A percentile compares a stretch with the other conserved stretches of the same genome.
Conservation (phyloP, 768 basidiomycete genomes). For the Coprinopsis sp. region DNA sequence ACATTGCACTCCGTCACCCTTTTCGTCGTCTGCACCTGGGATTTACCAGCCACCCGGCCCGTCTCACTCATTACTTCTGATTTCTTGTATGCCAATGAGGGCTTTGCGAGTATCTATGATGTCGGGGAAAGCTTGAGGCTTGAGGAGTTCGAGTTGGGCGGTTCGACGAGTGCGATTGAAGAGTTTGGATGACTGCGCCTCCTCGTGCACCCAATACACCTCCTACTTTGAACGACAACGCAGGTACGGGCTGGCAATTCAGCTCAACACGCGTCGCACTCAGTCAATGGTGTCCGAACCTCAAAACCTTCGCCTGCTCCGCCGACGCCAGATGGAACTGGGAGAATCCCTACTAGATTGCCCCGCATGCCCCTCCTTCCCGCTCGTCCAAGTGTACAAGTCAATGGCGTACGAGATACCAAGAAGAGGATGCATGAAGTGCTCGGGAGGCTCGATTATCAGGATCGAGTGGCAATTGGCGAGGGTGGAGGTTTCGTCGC, state of each 20-base stretch:
- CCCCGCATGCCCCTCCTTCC: conserved; percentile 70
- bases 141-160: conserved; percentile 65
- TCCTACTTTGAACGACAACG: background rate
- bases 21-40: conserved; percentile 59
- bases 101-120: conserved; percentile 62
- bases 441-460: conserved; percentile 31
- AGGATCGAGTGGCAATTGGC: conserved; percentile 22
- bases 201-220: conserved; percentile 22
- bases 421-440: conserved; percentile 45
- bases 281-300: conserved; percentile 63
- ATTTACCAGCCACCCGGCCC: conserved; percentile 57
- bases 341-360: conserved; percentile 76
- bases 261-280: conserved; percentile 37
- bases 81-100: conserved; percentile 64
- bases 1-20: conserved; percentile 71
- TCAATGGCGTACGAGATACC: conserved; percentile 74
- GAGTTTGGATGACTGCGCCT: conserved; percentile 59
- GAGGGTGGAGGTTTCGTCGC: conserved; percentile 6
- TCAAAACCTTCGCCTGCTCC: conserved; percentile 65
- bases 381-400: conserved; percentile 51
- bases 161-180: conserved; percentile 60
- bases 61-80: conserved; percentile 68
- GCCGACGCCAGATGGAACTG: conserved; percentile 82
- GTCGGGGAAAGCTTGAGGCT: conserved; percentile 61
- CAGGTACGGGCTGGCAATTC: background rate